These are phyloP conservation scores for Apiospora saccharicola DNA, from an alignment of 2,329 filamentous ascomycete genomes.

Conservation along the genomic window DNA sequence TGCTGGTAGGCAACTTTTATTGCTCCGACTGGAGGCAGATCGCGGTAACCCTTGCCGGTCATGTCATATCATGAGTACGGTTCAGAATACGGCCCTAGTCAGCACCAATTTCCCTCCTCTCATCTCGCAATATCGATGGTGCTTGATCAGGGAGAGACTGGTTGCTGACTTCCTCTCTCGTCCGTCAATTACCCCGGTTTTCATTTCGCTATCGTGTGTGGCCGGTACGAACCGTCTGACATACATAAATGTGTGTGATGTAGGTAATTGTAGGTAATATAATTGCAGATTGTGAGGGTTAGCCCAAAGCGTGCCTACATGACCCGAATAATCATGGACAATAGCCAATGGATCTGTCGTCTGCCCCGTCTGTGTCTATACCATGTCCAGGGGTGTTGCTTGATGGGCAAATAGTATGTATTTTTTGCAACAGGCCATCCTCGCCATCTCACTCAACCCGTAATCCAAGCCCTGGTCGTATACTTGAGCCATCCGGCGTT, in stretches of 20 bases:
- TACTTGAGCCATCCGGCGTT: slow-evolving; percentile 19
- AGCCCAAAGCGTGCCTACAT: background rate
- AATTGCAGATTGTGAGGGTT: background rate
- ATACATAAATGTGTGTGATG: background rate
- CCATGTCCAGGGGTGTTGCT: slow-evolving; percentile 11
- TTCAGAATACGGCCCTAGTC: slow-evolving; percentile 10
- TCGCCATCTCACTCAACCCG: slow-evolving; percentile 1
- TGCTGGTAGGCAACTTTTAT: background rate
- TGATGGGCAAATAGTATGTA: background rate
- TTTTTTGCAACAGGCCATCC: slow-evolving; percentile 11
- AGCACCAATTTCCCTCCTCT: background rate
- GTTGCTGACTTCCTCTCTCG: background rate
- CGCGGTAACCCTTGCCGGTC: background rate
- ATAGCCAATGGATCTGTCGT: background rate
- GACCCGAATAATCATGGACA: background rate
- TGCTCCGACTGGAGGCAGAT: background rate
- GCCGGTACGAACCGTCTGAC: slow-evolving; percentile 8
- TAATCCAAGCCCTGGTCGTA: background rate
- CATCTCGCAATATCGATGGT: background rate
- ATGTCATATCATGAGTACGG: background rate
- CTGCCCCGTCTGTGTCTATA: background rate
- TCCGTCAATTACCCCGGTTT: slow-evolving; percentile 2
- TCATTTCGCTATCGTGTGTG: slow-evolving; percentile 2
- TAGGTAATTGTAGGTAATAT: background rate
- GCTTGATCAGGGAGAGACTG: background rate